These are phyloP conservation scores for Penicillium lagena DNA, from an alignment of 495 filamentous ascomycete species.

Conservation along the genomic window DNA sequence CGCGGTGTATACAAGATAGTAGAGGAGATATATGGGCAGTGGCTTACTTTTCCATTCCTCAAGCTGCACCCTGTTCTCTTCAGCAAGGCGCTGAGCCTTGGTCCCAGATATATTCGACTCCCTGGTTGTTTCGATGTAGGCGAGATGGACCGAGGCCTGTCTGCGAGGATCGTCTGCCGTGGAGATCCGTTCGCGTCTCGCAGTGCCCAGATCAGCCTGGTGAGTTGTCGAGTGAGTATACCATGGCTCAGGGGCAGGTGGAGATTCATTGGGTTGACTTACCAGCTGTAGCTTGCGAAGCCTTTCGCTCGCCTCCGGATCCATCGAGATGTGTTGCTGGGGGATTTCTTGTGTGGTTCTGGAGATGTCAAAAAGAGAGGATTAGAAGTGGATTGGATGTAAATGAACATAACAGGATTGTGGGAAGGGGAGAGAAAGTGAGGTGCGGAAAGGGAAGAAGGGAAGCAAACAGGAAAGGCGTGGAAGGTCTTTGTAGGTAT, in stretches of 20 bases:
- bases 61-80: conserved; percentile 12
- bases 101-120: conserved; percentile 18
- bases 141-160: background rate
- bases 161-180: conserved; percentile 14
- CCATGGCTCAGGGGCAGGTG: background rate
- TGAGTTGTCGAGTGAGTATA: background rate
- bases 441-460: too few species aligned
- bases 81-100: conserved; percentile 9
- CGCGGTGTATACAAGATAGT: background rate
- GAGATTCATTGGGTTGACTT: background rate
- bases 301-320: conserved; percentile 7
- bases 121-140: conserved; percentile 16
- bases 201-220: conserved; percentile 30
- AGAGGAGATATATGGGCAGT: background rate
- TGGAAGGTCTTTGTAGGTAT: too few species aligned
- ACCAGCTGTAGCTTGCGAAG: conserved; percentile 26
- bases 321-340: background rate
- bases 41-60: conserved; percentile 26
- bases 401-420: too few species aligned
- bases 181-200: conserved; percentile 26
- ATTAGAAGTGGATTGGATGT: background rate
- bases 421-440: too few species aligned
- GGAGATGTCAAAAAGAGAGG: background rate
- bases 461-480: too few species aligned
- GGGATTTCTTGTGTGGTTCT: background rate